Base-by-base conservation (phyloP, 2,329 filamentous ascomycete genomes). In the Sordariomycetes sp. region DNA sequence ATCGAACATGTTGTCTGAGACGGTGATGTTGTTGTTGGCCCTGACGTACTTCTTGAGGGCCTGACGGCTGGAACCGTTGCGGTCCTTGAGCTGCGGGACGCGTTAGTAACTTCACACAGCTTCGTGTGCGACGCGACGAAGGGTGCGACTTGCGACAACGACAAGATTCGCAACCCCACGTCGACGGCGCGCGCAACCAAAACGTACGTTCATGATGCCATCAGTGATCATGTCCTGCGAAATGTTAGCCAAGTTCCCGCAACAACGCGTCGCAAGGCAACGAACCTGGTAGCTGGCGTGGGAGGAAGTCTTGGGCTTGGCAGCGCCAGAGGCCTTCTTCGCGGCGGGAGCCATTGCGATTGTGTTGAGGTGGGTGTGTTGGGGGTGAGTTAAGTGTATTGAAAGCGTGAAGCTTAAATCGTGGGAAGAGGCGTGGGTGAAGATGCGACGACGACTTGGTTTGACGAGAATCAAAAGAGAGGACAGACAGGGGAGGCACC, bases 191-290 rank as follows among this genome's bases (percentile, higher is more conserved):
- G 50, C 47, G 47, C 46, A 34, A 42, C 47, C 40, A 39, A 42
- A 48, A 68, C 64, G 55, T 75, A 77, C 72, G 58, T 67, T 64
- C 52, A 74, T 56, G 51, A 77, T 77, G 35, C 70, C 72, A 53
- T 77, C 72, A 34, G 65, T 72, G 52, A 77, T 77, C 72, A 77
- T 77, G 50, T 75, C 72, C 72, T 77, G 40, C 23, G 23, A 3
- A 15, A 4, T 21, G 51, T 70, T 56, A 68, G 62, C 44, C 21
- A 34, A 15, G 14, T 20, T 28, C 12, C 8, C 20, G 18, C 32
- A 23, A 21, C 18, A 30, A 21, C 20, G 6, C 32, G n/a, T 32
- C 30, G 39, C 3, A 15, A 37, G 23, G 40, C 19, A 46, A 59
- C 70, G 47, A 54, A 76, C 72, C 68, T 76, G 72, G 59, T 77